Conservation (phyloP, 2,329 filamentous ascomycete species). For the Fusarium stilboides region DNA sequence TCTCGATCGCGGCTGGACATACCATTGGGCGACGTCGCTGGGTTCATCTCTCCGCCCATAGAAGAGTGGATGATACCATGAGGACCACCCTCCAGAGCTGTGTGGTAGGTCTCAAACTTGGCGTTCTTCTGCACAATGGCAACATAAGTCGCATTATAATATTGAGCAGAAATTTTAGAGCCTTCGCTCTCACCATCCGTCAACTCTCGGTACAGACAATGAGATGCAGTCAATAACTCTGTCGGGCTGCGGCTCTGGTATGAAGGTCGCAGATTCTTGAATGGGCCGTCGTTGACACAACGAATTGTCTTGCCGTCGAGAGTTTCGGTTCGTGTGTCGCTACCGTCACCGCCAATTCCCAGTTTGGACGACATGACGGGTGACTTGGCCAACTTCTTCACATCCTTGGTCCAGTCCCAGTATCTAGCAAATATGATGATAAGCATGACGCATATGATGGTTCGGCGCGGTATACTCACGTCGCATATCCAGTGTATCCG, state of each 20-base stretch:
- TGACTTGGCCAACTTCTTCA: neutral
- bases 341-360: conserved; percentile 8
- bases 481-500: conserved; percentile 14
- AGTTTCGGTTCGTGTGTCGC: neutral
- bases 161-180: neutral
- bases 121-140: neutral
- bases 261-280: neutral
- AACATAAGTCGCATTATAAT: neutral
- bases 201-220: conserved; percentile 9
- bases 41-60: conserved; percentile 22
- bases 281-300: conserved; percentile 2
- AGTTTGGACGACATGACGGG: conserved; percentile 12
- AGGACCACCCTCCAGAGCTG: neutral
- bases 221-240: neutral
- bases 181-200: conserved; percentile 5
- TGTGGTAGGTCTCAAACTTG: neutral
- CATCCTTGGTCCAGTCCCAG: conserved; percentile 22
- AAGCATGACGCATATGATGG: neutral
- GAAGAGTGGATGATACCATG: conserved; percentile 14
- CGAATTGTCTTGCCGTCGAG: neutral
- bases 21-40: conserved; percentile 21
- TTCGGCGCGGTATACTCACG: neutral
- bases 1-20: neutral
- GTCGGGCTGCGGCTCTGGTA: neutral
- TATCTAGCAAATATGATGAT: neutral